These are phyloP conservation scores for Emergomyces pasteurianus DNA, from an alignment of 2,329 filamentous ascomycete genomes.

Conservation along the genomic window DNA sequence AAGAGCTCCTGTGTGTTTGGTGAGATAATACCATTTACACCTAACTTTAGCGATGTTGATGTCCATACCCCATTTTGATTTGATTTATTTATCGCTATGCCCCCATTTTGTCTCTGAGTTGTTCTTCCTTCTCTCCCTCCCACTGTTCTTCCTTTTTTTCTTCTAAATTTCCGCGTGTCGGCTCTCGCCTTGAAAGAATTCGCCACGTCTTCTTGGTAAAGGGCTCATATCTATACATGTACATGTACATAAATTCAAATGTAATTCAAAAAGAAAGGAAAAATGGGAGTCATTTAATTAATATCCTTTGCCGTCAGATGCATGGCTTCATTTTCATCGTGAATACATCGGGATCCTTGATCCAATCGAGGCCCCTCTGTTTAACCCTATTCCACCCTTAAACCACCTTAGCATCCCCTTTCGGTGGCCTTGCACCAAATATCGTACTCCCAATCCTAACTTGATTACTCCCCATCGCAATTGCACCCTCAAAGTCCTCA, in stretches of 20 bases:
- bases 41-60: not conserved
- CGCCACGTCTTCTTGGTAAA: not conserved
- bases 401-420: slow-evolving; percentile 61
- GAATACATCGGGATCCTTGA: not conserved
- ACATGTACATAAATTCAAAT: slow-evolving; percentile 2
- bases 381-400: not conserved
- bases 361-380: not conserved
- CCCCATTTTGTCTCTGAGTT: not conserved
- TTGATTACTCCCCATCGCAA: slow-evolving; percentile 72
- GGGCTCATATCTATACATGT: slow-evolving; percentile 2
- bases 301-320: not conserved
- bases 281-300: not conserved
- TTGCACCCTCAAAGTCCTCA: slow-evolving; percentile 83
- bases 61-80: not conserved
- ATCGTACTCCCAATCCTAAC: slow-evolving; percentile 90
- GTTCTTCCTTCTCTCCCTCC: not conserved
- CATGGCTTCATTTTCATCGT: slow-evolving; percentile 1
- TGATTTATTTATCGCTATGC: not conserved
- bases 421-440: slow-evolving; percentile 71
- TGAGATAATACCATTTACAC: not conserved
- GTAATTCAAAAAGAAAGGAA: not conserved
- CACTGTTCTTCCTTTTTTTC: not conserved
- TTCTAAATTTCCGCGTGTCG: too few species aligned
- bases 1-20: not conserved
- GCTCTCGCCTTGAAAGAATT: not conserved